phyloP scores from a whole-genome alignment of 2,329 filamentous ascomycete genomes.

The Colletotrichum lindemuthianum region DNA sequence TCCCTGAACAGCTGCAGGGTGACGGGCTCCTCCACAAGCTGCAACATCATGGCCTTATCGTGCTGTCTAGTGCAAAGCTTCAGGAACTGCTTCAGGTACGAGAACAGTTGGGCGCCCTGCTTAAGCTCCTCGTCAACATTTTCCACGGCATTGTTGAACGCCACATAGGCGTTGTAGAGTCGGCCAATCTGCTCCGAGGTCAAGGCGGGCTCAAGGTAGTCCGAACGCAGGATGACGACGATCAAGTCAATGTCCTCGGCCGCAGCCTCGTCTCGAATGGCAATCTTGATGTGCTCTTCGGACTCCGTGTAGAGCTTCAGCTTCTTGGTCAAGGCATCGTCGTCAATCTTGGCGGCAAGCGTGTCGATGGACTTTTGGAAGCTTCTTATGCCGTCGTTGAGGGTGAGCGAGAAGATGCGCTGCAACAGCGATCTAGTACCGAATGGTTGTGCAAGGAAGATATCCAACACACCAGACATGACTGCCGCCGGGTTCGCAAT shows the following conservation, averaged over 20 bases:
- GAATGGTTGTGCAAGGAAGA: conserved; percentile 96
- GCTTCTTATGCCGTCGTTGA: conserved; percentile 88
- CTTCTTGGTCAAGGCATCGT: conserved; percentile 81
- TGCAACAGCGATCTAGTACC: conserved; percentile 91
- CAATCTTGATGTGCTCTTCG: conserved; percentile 77
- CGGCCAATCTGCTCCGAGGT: conserved; percentile 80
- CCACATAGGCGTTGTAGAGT: conserved; percentile 93
- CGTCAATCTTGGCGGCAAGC: conserved; percentile 80
- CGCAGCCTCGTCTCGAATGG: conserved; percentile 78
- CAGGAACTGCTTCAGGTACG: conserved; percentile 91
- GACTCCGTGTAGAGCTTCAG: conserved; percentile 82
- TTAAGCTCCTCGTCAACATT: conserved; percentile 89
- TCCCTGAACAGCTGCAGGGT: conserved; percentile 96
- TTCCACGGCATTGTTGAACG: conserved; percentile 94
- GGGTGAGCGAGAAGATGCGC: conserved; percentile 90
- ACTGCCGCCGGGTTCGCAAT: conserved; percentile 96
- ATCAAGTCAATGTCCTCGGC: conserved; percentile 84
- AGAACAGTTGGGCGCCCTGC: conserved; percentile 90
- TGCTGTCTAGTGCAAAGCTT: conserved; percentile 91
- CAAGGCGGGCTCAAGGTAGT: conserved; percentile 77
- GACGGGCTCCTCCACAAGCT: conserved; percentile 95
- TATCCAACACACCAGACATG: conserved; percentile 93
- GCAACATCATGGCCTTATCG: conserved; percentile 97
- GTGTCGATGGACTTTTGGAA: conserved; percentile 89
- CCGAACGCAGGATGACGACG: conserved; percentile 84